A percentile compares a stretch with the other conserved stretches of the same genome.
Evolutionary conservation across 495 filamentous ascomycete genomes (phyloP).

Genomic region (Aspergillus taichungensis): DNA sequence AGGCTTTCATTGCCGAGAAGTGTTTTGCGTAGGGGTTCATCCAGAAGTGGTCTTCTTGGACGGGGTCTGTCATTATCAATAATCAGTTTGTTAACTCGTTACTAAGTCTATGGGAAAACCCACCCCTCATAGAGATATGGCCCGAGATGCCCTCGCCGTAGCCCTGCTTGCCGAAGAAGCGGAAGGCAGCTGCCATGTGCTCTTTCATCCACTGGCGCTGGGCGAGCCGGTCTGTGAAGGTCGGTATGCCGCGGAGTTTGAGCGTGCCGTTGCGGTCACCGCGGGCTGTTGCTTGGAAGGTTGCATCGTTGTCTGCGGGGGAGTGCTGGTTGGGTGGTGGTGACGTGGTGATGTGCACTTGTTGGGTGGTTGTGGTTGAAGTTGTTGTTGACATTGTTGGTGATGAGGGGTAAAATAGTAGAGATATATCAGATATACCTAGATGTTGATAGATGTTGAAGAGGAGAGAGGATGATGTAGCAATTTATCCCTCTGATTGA

Average conservation of each 20-base stretch:
- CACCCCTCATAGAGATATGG: conserved; percentile 48
- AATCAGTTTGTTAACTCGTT: too few species aligned
- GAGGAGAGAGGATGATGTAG: too few species aligned
- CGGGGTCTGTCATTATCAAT: conserved; percentile 42
- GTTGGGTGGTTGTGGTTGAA: neutral
- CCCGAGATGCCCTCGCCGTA: conserved; percentile 65
- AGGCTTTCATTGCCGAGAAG: conserved; percentile 43
- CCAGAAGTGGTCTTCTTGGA: conserved; percentile 54
- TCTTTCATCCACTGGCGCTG: conserved; percentile 62
- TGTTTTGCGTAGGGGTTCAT: conserved; percentile 56
- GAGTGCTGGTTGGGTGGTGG: too few species aligned
- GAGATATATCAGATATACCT: too few species aligned
- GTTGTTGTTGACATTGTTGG: neutral
- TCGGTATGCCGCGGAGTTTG: conserved; percentile 47
- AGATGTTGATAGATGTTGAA: too few species aligned
- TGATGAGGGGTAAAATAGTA: neutral
- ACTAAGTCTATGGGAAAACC: too few species aligned
- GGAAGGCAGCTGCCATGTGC: conserved; percentile 63
- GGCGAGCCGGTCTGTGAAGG: conserved; percentile 47
- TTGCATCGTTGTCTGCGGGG: neutral
- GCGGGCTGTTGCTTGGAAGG: conserved; percentile 33
- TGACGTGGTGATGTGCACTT: too few species aligned
- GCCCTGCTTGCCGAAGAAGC: conserved; percentile 59
- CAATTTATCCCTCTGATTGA: too few species aligned
- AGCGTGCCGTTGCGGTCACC: conserved; percentile 32